Base-by-base conservation (phyloP, 2,329 filamentous ascomycete genomes). In the Teratosphaeria destructans region DNA sequence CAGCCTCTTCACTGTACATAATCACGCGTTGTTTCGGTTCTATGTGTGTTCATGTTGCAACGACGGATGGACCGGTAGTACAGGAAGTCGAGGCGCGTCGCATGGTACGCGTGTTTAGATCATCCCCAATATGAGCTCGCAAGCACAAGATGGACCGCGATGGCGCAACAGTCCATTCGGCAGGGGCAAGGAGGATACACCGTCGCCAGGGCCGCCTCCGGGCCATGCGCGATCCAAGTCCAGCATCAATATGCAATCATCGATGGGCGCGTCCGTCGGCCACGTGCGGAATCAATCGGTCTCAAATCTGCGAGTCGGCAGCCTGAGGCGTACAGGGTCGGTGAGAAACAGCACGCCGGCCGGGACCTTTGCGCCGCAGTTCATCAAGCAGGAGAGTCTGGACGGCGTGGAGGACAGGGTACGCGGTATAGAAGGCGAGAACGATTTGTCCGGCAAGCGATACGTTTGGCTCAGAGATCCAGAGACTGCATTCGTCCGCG, bases 401-500 rank as follows among this genome's bases (percentile, higher is more conserved):
- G 81, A 85, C 65, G 79, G 79, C 57, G 77, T 77, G 1, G 77
- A 78, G 34, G 81, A 83, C 61, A 74, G 77, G 62, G 79, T 85
- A 34, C 78, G 80, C 23, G 88, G 90, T 19, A 91, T 96, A 61
- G 95, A 99, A 75, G 94, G 94, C 63, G 93, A 96, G 71, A 97
- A 96, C 73, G 94, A 99, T 79, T 97, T 99, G 74, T 99, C 94
- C 0, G 95, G 94, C 60, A 97, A 95, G 78, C 85, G 94, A 78
- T 99, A 97, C 79, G 92, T 99, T 64, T 99, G 94, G 95, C 80
- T 99, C 71, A 89, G 88, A 74, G 92, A 99, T 75, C 81, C 89
- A 1, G 83, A 92, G 69, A 82, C 82, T 59, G 94, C 94, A 1
- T 99, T 99, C 73, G 85, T 97, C 58, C 90, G 91, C 67, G 95